phyloP scores from a whole-genome alignment of 768 basidiomycete species.

The Russula virescens region DNA sequence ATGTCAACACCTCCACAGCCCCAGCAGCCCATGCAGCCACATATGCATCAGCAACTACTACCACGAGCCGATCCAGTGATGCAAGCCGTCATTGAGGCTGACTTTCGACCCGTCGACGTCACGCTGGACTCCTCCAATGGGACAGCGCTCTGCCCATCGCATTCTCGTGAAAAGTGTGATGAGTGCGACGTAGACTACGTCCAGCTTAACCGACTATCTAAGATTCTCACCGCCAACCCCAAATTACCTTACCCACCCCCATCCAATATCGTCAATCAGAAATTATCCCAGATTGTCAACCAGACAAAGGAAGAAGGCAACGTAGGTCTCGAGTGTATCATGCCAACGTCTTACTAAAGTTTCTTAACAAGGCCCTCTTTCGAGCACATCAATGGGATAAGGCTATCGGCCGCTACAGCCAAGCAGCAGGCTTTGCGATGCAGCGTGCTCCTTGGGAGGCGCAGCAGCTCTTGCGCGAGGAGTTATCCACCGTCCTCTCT shows the following conservation, averaged over 20 bases:
- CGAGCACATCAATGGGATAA: conserved; percentile 63
- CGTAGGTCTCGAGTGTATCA: conserved; percentile 42
- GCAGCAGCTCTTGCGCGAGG: conserved; percentile 78
- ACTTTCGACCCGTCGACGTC: conserved; percentile 55
- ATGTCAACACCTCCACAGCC: conserved; percentile 25
- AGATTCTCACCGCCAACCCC: conserved; percentile 62
- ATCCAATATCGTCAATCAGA: conserved; percentile 65
- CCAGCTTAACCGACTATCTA: conserved; percentile 69
- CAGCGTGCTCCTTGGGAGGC: conserved; percentile 88
- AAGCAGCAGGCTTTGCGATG: conserved; percentile 68
- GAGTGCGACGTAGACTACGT: conserved; percentile 70
- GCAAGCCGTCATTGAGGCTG: conserved; percentile 72
- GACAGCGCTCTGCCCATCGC: conserved; percentile 55
- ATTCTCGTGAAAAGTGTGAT: conserved; percentile 69
- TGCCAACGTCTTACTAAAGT: conserved; percentile 26
- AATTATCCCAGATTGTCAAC: conserved; percentile 67
- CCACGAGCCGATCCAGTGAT: conserved; percentile 63
- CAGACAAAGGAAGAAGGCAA: conserved; percentile 93
- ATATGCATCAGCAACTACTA: conserved; percentile 37
- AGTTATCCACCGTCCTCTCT: conserved; percentile 82
- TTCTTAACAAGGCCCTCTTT: conserved; percentile 57
- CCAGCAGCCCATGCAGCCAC: conserved; percentile 28
- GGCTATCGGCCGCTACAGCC: conserved; percentile 75
- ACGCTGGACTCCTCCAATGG: conserved; percentile 49
- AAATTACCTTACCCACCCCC: conserved; percentile 77